These are phyloP conservation scores for Erucastrum elatum DNA, from an alignment of 345 rosid genomes.

Conservation along the genomic window DNA sequence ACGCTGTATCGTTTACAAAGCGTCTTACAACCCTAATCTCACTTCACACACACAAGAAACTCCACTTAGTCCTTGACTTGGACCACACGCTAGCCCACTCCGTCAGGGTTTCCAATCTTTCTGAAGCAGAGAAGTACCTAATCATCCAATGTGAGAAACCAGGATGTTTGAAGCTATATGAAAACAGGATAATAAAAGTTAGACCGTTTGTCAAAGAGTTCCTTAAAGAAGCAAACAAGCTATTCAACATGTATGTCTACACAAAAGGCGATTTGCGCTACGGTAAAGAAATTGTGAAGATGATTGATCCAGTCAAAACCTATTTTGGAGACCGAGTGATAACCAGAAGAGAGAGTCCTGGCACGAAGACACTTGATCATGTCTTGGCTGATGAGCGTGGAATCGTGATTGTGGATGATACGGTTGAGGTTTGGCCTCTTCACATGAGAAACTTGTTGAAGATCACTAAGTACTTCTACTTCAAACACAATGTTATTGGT, in stretches of 20 bases:
- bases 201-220: conserved; percentile 20
- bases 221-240: conserved; percentile 21
- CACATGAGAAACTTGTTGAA: conserved; percentile 26
- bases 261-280: neutral
- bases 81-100: conserved; percentile 31
- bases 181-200: neutral
- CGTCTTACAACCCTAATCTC: conserved; percentile 31
- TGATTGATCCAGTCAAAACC: conserved; percentile 16
- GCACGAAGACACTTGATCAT: conserved; percentile 26
- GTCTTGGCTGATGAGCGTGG: conserved; percentile 33
- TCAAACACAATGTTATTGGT: neutral
- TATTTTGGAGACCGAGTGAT: conserved; percentile 24
- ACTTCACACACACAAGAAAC: conserved; percentile 18
- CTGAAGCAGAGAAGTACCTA: conserved; percentile 20
- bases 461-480: conserved; percentile 44
- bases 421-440: conserved; percentile 20
- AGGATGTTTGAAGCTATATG: neutral
- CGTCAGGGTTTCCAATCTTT: neutral
- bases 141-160: neutral
- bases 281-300: neutral
- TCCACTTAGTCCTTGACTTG: conserved; percentile 37
- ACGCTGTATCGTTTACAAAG: conserved; percentile 22
- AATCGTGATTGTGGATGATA: conserved; percentile 30
- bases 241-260: conserved; percentile 24
- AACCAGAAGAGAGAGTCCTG: conserved; percentile 8